Conservation (phyloP, 139 green algal species). For the Dunaliella primolecta region DNA sequence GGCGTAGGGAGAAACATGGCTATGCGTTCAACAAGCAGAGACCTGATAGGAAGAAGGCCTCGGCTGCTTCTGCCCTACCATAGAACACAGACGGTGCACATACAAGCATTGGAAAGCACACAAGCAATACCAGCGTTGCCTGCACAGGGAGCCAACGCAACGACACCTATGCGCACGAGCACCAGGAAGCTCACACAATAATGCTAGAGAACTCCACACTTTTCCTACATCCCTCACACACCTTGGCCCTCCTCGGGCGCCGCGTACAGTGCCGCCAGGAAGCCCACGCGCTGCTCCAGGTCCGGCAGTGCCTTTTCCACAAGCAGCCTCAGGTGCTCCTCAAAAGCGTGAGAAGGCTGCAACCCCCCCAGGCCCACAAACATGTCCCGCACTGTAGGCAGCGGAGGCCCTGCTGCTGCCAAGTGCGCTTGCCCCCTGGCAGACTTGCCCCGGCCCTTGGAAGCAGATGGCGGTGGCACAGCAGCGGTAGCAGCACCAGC, state of each 20-base stretch:
- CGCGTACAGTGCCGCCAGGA: conserved; percentile 22
- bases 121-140: no score
- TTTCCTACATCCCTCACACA: no score
- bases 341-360: conserved; percentile 1
- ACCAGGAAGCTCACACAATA: no score
- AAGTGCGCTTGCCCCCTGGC: neutral
- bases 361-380: conserved; percentile 7
- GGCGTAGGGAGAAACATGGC: no score
- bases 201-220: no score
- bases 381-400: neutral
- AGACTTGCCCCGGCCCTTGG: neutral
- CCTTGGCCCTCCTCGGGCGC: neutral
- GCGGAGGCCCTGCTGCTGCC: neutral
- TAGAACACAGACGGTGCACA: no score
- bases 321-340: conserved; percentile 6
- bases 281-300: neutral
- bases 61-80: no score
- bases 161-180: no score
- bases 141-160: no score
- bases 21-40: no score
- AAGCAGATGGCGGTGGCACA: neutral
- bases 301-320: neutral
- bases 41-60: no score
- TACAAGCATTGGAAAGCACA: no score
- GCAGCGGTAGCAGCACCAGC: neutral